phyloP scores from a whole-genome alignment of 805 yeast genomes.

The Yamadazyma olivae region DNA sequence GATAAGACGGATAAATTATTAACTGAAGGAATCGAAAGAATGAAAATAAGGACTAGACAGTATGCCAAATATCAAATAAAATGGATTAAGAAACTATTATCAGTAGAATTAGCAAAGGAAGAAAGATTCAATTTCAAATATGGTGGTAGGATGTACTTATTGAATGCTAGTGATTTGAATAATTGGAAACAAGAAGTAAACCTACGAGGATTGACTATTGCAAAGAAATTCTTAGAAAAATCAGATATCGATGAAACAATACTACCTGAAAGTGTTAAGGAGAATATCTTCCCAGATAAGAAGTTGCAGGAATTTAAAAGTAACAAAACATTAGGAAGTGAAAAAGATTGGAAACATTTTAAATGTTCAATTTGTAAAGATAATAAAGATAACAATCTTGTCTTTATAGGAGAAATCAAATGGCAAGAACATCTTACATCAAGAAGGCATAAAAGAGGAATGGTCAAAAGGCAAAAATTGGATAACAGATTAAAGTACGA shows the following conservation, averaged over 20 bases:
- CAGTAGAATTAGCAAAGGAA: slow-evolving; percentile 56
- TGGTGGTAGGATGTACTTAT: slow-evolving; percentile 62
- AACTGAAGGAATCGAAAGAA: slow-evolving; percentile 54
- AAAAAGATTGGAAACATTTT: slow-evolving; percentile 61
- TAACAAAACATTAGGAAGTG: slow-evolving; percentile 36
- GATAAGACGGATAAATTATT: background rate
- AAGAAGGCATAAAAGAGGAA: slow-evolving; percentile 54
- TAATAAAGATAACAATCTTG: slow-evolving; percentile 48
- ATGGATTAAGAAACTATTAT: slow-evolving; percentile 77
- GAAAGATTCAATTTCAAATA: slow-evolving; percentile 42
- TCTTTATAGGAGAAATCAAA: slow-evolving; percentile 70
- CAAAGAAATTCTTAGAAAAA: slow-evolving; percentile 29
- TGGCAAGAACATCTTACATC: slow-evolving; percentile 70
- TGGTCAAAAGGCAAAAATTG: slow-evolving; percentile 1
- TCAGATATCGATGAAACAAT: slow-evolving; percentile 22
- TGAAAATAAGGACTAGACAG: slow-evolving; percentile 82
- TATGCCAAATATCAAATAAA: slow-evolving; percentile 87
- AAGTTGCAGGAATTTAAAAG: slow-evolving; percentile 19
- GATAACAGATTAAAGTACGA: background rate
- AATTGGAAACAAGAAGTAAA: slow-evolving; percentile 60
- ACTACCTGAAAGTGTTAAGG: slow-evolving; percentile 21
- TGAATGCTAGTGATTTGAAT: slow-evolving; percentile 73
- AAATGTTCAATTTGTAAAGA: slow-evolving; percentile 66
- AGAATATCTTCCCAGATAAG: slow-evolving; percentile 22
- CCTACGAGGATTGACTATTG: slow-evolving; percentile 51